These are phyloP conservation scores for Candida palmyrensis DNA, from an alignment of 805 yeast species.

Conservation along the genomic window DNA sequence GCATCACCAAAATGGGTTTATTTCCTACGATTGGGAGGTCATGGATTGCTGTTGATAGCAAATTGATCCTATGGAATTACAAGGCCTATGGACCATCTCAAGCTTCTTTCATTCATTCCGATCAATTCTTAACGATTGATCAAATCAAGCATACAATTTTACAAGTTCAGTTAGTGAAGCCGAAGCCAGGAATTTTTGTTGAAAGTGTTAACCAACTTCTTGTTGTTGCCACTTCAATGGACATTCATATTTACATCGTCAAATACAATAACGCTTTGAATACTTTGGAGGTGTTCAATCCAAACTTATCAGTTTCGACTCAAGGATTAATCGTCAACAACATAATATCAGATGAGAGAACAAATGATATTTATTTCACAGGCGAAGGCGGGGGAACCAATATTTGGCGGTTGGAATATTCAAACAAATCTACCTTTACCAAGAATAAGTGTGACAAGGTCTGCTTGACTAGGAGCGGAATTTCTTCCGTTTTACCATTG, in stretches of 20 bases:
- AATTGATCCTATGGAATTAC: constrained; percentile 81
- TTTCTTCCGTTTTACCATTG: constrained; percentile 33
- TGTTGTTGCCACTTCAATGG: constrained; percentile 74
- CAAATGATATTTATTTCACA: constrained; percentile 79
- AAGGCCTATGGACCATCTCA: constrained; percentile 30
- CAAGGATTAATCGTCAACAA: constrained; percentile 72
- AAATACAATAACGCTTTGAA: constrained; percentile 40
- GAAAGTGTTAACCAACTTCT: constrained; percentile 69
- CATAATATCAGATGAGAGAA: constrained; percentile 51
- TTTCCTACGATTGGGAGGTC: constrained; percentile 75
- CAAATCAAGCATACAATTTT: constrained; percentile 75
- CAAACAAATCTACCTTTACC: constrained; percentile 83
- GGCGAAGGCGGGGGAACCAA: constrained; percentile 76
- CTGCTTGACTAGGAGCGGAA: constrained; percentile 68
- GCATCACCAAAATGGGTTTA: constrained; percentile 73
- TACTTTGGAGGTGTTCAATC: constrained; percentile 68
- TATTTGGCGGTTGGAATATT: constrained; percentile 83
- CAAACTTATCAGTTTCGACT: constrained; percentile 74
- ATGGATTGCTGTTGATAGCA: constrained; percentile 82
- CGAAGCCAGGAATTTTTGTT: constrained; percentile 76
- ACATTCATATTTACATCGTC: constrained; percentile 72
- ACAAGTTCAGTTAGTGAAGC: constrained; percentile 72
- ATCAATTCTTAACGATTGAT: constrained; percentile 75
- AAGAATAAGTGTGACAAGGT: constrained; percentile 76
- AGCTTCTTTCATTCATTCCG: constrained; percentile 6